Evolutionary conservation across 441 rosid genomes (phyloP).

Genomic region (Arabidopsis hybrid): DNA sequence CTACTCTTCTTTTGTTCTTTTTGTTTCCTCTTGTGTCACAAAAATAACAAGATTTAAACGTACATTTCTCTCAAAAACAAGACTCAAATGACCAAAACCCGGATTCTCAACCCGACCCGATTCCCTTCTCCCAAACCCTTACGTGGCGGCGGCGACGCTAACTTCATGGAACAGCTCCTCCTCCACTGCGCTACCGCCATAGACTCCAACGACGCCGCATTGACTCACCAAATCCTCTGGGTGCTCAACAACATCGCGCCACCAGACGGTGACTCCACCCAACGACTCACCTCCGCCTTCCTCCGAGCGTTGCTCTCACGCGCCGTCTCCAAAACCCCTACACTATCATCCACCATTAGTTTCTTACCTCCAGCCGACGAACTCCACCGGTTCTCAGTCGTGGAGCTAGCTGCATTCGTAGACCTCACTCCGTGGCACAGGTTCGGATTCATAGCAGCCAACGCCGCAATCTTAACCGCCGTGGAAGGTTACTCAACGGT

Average conservation of each 20-base stretch:
- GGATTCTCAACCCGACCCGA: constrained; percentile 64
- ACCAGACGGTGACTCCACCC: constrained; percentile 85
- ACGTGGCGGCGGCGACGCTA: constrained; percentile 53
- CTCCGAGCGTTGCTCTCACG: constrained; percentile 80
- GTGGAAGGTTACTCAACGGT: constrained; percentile 72
- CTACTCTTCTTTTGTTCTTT: constrained; percentile 34
- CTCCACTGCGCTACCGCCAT: constrained; percentile 89
- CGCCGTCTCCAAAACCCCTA: constrained; percentile 61
- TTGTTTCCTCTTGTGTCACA: constrained; percentile 31
- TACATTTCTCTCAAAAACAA: constrained; percentile 32
- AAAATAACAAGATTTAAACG: constrained; percentile 35
- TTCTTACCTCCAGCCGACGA: constrained; percentile 50
- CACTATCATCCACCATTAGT: constrained; percentile 60
- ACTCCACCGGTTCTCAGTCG: constrained; percentile 70
- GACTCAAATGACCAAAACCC: constrained; percentile 53
- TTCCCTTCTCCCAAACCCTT: constrained; percentile 29
- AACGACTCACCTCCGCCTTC: constrained; percentile 75
- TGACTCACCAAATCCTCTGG: constrained; percentile 86
- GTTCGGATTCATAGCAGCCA: constrained; percentile 88
- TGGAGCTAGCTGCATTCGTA: constrained; percentile 80
- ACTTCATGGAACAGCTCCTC: constrained; percentile 87
- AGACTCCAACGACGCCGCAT: constrained; percentile 75
- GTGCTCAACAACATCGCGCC: constrained; percentile 88
- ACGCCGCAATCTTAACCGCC: constrained; percentile 75
- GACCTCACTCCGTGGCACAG: constrained; percentile 96